Evolutionary conservation across 2,329 filamentous ascomycete genomes (phyloP).

Genomic region (Volutella citrinella): DNA sequence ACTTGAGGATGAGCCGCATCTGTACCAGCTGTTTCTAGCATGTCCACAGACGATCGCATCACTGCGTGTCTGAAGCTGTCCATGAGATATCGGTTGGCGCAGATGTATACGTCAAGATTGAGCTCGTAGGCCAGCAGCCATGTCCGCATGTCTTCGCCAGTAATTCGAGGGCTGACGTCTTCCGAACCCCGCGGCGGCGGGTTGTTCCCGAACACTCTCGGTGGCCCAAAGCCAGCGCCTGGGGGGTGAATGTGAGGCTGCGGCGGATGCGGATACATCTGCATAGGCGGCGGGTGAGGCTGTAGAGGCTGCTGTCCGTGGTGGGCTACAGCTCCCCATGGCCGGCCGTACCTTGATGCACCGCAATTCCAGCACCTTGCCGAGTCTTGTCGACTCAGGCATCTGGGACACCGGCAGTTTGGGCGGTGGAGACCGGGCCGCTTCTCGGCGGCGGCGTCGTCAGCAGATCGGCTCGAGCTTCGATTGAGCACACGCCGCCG

Average conservation of each 20-base stretch:
- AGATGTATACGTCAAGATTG: constrained; percentile 48
- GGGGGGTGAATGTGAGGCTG: no score
- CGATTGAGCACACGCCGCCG: constrained; percentile 8
- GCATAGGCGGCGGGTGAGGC: constrained; percentile 3
- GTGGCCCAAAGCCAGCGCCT: no score
- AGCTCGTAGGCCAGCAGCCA: constrained; percentile 47
- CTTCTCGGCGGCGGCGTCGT: constrained; percentile 30
- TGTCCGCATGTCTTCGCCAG: constrained; percentile 42
- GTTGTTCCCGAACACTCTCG: no score
- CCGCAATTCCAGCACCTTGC: constrained; percentile 23
- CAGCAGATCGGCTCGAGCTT: constrained; percentile 6
- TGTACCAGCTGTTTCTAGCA: constrained; percentile 41
- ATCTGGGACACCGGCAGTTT: constrained; percentile 42
- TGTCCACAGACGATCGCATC: constrained; percentile 41
- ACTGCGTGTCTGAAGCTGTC: constrained; percentile 42
- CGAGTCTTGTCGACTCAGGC: constrained; percentile 21
- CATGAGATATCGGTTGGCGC: constrained; percentile 46
- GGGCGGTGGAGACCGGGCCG: constrained; percentile 43
- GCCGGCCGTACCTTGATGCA: no score
- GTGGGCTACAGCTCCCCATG: no score
- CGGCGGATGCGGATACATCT: no score
- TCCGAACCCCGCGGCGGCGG: no score
- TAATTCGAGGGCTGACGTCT: constrained; percentile 28
- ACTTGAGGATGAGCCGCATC: constrained; percentile 43
- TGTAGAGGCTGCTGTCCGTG: no score